Evolutionary conservation across 1,284 basidiomycete species (phyloP).

Genomic region (Puccinia triticina): DNA sequence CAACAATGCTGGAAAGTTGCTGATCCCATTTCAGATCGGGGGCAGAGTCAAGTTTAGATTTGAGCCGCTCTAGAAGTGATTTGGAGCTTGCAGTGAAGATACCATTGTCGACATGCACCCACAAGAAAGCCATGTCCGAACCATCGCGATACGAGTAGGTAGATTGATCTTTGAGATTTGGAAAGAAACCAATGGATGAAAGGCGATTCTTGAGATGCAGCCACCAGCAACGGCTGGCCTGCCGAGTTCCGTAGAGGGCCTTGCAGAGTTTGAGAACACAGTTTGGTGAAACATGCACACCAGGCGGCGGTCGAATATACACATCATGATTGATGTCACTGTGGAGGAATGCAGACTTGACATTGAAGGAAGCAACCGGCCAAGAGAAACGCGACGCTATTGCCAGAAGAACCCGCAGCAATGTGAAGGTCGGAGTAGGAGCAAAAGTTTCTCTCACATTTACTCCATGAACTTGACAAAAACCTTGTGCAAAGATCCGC

Average conservation of each 20-base stretch:
- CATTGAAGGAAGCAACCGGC: neutral
- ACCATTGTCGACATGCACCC: neutral
- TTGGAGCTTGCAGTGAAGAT: no score
- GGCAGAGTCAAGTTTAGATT: no score
- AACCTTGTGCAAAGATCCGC: no score
- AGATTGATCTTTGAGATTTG: neutral
- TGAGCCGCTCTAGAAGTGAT: no score
- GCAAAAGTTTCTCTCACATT: no score
- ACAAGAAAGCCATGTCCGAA: neutral
- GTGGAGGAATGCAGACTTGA: conserved; percentile 4
- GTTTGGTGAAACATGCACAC: neutral
- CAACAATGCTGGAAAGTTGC: no score
- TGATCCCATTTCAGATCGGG: no score
- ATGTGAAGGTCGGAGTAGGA: no score
- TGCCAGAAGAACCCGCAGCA: neutral
- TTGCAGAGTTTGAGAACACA: neutral
- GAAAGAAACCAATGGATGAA: neutral
- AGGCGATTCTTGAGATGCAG: neutral
- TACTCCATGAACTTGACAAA: no score
- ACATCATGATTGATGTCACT: neutral
- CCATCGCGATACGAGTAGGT: neutral
- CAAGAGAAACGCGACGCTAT: neutral
- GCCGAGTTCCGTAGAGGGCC: neutral
- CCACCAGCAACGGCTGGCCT: neutral
- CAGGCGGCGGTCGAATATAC: neutral